A percentile compares a stretch with the other conserved stretches of the same genome.
Evolutionary conservation across 164 flowering plant species (phyloP).

Genomic region (Vitis rupestris): DNA sequence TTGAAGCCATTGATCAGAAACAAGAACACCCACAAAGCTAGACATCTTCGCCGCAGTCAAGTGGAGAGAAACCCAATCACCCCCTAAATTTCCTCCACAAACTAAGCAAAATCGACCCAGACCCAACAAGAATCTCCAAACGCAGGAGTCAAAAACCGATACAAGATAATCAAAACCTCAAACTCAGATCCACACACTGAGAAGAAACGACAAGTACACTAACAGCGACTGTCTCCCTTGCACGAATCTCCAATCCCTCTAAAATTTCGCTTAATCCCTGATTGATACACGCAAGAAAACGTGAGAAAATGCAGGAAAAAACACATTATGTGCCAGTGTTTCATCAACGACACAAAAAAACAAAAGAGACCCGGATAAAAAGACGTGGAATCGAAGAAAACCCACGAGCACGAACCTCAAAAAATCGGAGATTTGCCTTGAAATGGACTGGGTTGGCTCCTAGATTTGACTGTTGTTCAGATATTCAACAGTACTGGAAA

Average conservation of each 20-base stretch:
- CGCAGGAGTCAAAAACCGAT: slow-evolving; percentile 4
- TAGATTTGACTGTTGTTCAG: background rate
- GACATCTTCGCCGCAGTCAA: slow-evolving; percentile 36
- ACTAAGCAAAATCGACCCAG: background rate
- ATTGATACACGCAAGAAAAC: background rate
- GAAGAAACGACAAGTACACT: background rate
- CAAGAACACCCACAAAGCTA: slow-evolving; percentile 50
- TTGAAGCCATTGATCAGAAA: slow-evolving; percentile 65
- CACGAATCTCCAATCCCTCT: slow-evolving; percentile 1
- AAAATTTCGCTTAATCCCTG: background rate
- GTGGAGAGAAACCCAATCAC: slow-evolving; percentile 4
- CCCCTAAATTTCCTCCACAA: background rate
- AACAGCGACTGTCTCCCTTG: background rate
- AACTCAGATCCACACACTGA: slow-evolving; percentile 5
- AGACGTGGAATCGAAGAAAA: slow-evolving; percentile 6
- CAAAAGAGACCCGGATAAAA: slow-evolving; percentile 1
- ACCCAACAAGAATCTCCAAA: slow-evolving; percentile 1
- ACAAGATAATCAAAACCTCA: slow-evolving; percentile 1
- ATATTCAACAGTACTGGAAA: background rate
- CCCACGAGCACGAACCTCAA: slow-evolving; percentile 14
- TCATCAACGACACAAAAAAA: background rate
- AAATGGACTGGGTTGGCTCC: background rate
- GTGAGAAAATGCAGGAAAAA: background rate
- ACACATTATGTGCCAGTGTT: background rate
- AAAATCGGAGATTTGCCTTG: background rate